Conservation (phyloP, 495 filamentous ascomycete species). For the Penicillium fimorum region DNA sequence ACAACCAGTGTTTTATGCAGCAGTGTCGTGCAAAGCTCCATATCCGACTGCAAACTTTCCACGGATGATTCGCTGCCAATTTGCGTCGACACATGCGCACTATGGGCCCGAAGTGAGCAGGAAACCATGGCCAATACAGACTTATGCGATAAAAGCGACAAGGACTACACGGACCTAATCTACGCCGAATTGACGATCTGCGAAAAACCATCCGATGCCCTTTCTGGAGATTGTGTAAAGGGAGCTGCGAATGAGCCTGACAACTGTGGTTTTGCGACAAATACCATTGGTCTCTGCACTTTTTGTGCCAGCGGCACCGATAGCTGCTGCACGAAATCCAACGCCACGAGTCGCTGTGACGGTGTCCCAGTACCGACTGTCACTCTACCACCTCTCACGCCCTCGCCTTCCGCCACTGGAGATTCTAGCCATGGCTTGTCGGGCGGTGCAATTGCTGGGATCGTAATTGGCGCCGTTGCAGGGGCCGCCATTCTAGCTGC, state of each 20-base stretch:
- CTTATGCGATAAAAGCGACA: slow-evolving; percentile 64
- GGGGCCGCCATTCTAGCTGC: slow-evolving; percentile 66
- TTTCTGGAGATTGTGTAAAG: slow-evolving; percentile 71
- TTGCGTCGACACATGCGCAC: slow-evolving; percentile 88
- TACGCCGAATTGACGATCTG: slow-evolving; percentile 92
- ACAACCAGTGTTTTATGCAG: slow-evolving; percentile 93
- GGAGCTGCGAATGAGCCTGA: slow-evolving; percentile 77
- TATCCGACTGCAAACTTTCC: slow-evolving; percentile 64
- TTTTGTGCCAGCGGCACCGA: slow-evolving; percentile 93
- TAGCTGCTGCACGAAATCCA: slow-evolving; percentile 87
- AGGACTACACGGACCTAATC: slow-evolving; percentile 70
- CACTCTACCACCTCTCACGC: slow-evolving; percentile 61
- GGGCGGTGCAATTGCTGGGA: slow-evolving; percentile 83
- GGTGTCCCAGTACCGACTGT: slow-evolving; percentile 73
- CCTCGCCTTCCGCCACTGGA: slow-evolving; percentile 37
- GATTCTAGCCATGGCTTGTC: slow-evolving; percentile 57
- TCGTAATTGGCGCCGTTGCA: slow-evolving; percentile 77
- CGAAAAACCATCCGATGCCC: slow-evolving; percentile 72
- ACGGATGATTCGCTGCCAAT: slow-evolving; percentile 65
- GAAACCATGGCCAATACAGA: slow-evolving; percentile 71
- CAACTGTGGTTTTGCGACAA: slow-evolving; percentile 83
- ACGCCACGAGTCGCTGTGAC: slow-evolving; percentile 65
- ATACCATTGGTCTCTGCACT: slow-evolving; percentile 79
- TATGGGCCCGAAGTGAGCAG: slow-evolving; percentile 79
- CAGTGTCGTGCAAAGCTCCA: slow-evolving; percentile 90